Percentiles rank a stretch among this genome's conserved stretches.
Evolutionary conservation across 257 asterid genomes (phyloP).

Genomic region (Solanum sitiens): DNA sequence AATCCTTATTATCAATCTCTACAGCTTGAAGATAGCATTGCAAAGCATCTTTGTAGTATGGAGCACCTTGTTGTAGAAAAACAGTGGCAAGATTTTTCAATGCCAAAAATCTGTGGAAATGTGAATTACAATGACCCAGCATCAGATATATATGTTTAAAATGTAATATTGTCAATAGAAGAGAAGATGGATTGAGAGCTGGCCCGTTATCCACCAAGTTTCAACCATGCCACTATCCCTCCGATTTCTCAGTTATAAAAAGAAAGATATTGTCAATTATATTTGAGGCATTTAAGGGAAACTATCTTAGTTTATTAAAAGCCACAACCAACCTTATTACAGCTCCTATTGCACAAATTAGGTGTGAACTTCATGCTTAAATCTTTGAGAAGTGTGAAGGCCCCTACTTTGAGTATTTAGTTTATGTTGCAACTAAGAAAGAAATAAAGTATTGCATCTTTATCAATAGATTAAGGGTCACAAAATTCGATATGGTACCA

Average conservation of each 20-base stretch:
- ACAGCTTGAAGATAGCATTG: constrained; percentile 95
- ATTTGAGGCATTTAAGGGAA: background rate
- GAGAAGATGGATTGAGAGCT: background rate
- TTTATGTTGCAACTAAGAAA: background rate
- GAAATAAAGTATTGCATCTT: background rate
- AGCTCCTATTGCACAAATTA: background rate
- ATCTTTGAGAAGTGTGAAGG: background rate
- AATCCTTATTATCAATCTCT: constrained; percentile 85
- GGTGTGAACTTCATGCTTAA: background rate
- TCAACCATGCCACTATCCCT: background rate
- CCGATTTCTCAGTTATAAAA: background rate
- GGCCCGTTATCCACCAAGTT: background rate
- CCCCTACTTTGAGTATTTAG: background rate
- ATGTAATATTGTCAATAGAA: background rate
- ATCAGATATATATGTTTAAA: background rate
- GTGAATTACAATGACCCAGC: background rate
- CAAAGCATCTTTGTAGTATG: constrained; percentile 66
- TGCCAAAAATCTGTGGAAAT: constrained; percentile 75
- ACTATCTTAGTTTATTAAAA: background rate
- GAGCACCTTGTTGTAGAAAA: constrained; percentile 68
- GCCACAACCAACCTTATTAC: background rate
- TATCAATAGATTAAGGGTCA: background rate
- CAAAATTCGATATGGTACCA: background rate
- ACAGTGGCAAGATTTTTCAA: constrained; percentile 89
- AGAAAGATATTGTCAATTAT: background rate